Evolutionary conservation across 345 rosid species (phyloP).

Genomic region (Citrus reticulata): DNA sequence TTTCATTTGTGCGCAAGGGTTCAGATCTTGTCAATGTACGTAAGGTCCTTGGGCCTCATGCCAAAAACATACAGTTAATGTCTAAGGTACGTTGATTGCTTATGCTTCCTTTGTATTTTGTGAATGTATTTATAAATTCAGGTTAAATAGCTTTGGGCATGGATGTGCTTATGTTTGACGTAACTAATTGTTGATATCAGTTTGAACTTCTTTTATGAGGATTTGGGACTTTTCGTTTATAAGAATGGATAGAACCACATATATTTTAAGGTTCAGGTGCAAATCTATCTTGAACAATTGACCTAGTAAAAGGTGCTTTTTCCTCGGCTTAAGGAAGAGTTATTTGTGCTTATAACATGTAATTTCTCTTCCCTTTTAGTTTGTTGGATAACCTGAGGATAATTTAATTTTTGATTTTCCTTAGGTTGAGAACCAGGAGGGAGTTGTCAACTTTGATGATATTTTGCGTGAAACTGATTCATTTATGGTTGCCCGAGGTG

Average conservation of each 20-base stretch:
- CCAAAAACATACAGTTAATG: constrained; percentile 70
- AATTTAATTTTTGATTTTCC: constrained; percentile 8
- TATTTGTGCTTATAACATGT: not conserved
- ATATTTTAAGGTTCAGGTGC: not conserved
- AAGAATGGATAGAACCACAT: not conserved
- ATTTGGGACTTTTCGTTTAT: not conserved
- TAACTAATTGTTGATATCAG: not conserved
- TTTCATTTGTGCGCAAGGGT: constrained; percentile 91
- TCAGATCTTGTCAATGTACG: constrained; percentile 87
- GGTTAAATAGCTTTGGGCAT: not conserved
- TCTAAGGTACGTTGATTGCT: constrained; percentile 57
- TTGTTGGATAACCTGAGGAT: not conserved
- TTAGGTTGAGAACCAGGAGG: constrained; percentile 92
- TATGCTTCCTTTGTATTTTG: not conserved
- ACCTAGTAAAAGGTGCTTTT: not conserved
- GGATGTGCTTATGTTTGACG: not conserved
- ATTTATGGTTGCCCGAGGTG: constrained; percentile 97
- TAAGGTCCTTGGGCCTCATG: constrained; percentile 76
- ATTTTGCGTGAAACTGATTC: constrained; percentile 90
- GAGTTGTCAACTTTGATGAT: constrained; percentile 90
- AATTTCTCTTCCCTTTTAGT: not conserved
- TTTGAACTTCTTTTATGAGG: not conserved
- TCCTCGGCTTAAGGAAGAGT: not conserved
- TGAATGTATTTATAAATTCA: not conserved
- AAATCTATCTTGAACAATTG: not conserved